Percentiles rank a stretch among this genome's conserved stretches.
These are phyloP conservation scores for Viola pubescens DNA, from an alignment of 441 rosid species.

Conservation along the genomic window DNA sequence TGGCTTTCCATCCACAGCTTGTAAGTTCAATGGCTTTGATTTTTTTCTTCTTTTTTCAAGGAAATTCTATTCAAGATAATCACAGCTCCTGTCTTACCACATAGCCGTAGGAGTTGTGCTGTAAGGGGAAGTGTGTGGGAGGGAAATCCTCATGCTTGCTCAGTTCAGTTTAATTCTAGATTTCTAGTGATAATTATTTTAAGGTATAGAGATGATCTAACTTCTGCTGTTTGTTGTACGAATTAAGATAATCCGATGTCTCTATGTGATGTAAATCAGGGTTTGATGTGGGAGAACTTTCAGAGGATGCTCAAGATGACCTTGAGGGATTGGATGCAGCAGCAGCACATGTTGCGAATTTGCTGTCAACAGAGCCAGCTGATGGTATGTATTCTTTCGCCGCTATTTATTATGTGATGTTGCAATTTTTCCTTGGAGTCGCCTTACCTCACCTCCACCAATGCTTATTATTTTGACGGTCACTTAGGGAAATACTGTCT, in stretches of 20 bases:
- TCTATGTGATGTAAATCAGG: slow-evolving; percentile 38
- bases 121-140: background rate
- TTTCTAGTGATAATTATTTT: background rate
- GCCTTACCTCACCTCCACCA: too few relatives aligned
- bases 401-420: slow-evolving; percentile 8
- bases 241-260: slow-evolving; percentile 16
- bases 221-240: slow-evolving; percentile 1
- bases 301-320: slow-evolving; percentile 78
- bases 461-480: background rate
- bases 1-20: slow-evolving; percentile 90
- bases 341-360: slow-evolving; percentile 75
- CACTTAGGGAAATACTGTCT: background rate
- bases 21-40: slow-evolving; percentile 34
- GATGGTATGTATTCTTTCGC: slow-evolving; percentile 48
- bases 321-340: slow-evolving; percentile 83
- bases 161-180: too few relatives aligned
- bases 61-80: background rate
- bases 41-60: background rate
- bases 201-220: background rate
- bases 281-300: slow-evolving; percentile 82
- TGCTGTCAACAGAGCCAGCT: slow-evolving; percentile 82
- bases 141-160: background rate
- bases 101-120: background rate
- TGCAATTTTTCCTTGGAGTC: background rate
- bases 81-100: background rate